phyloP scores from a whole-genome alignment of 176 grass and related monocot species.

The Poa pratensis region DNA sequence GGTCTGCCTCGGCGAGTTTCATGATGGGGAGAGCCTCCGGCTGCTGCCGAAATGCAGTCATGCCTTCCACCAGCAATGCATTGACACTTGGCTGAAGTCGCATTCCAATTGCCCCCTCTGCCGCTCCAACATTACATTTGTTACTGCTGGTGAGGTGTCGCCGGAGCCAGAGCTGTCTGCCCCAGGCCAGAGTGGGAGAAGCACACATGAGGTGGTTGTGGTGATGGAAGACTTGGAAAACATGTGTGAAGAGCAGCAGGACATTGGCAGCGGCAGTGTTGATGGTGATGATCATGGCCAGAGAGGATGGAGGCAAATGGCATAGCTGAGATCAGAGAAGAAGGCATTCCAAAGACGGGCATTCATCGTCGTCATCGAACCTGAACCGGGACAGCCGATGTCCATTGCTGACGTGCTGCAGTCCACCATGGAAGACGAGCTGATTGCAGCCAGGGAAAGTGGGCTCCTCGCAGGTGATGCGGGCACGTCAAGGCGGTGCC shows the following conservation, averaged over 20 bases:
- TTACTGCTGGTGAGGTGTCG: constrained; percentile 5
- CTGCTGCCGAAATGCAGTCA: constrained; percentile 86
- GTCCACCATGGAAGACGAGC: constrained; percentile 74
- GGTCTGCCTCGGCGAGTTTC: constrained; percentile 91
- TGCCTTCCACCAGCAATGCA: constrained; percentile 86
- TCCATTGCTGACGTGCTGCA: constrained; percentile 79
- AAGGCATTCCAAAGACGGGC: constrained; percentile 9
- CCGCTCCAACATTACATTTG: constrained; percentile 63
- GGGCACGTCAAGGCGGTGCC: constrained; percentile 52
- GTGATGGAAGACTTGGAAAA: constrained; percentile 51
- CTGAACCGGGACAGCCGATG: constrained; percentile 37
- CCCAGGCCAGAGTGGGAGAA: constrained; percentile 33
- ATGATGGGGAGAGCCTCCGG: constrained; percentile 73
- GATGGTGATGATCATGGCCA: constrained; percentile 20
- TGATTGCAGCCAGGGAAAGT: constrained; percentile 61
- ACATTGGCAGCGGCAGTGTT: background rate
- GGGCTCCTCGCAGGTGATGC: constrained; percentile 45
- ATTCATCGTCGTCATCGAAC: constrained; percentile 14
- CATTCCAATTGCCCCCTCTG: constrained; percentile 93
- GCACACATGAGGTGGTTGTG: constrained; percentile 37
- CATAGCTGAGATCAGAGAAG: constrained; percentile 70
- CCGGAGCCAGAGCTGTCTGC: constrained; percentile 23
- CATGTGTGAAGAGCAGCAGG: constrained; percentile 42
- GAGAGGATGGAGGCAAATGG: constrained; percentile 22
- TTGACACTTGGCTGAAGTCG: constrained; percentile 87